Base-by-base conservation (phyloP, 306 rosid genomes). In the Aeschynomene evenia region DNA sequence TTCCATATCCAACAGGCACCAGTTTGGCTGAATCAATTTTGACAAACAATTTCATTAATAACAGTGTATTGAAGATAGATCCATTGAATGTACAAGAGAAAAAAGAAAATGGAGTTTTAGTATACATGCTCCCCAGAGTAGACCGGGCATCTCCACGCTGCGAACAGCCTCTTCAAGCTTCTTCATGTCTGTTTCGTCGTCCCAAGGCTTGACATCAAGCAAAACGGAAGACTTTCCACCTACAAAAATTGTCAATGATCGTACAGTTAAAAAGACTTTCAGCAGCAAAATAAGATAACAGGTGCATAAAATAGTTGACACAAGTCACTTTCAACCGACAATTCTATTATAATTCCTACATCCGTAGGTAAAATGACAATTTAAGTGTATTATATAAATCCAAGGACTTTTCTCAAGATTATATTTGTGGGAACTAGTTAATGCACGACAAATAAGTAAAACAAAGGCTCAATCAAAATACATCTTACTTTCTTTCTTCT, bases 191-290 rank as follows among this genome's bases (percentile, higher is more conserved):
- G 97, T 91, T 77, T 91, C 96, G 19, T 91, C 97, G 1, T 91
- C 97, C 97, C 97, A 91, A 54, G 97, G 97, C 79, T 91, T 91
- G n/a, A 91, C 93, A 73, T 91, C 97, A 24, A 91, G 66, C 43
- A 91, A 86, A 70, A 91, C 89, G 4, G 97, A 91, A 57, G 97
- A 91, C 52, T 91, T 91, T 0, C 97, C 97, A 61, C 97, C 97
- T 90, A 73, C 7, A 39, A 49, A 60, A 55, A 67, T n/a, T n/a
- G 66, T 67, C 23, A 34, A 14, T 63, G 13, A 55, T 52, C n/a
- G n/a, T 9, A 15, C 39, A 63, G 37, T 10, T 68, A 49, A 18
- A 56, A 40, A 14, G 55, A 59, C 16, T 29, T 54, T 13, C 42
- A 34, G 46, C 37, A 80, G n/a, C 9, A 28, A 39, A 55, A 13